phyloP scores from a whole-genome alignment of 31 red algal species.

The Bonnemaisonia californica region DNA sequence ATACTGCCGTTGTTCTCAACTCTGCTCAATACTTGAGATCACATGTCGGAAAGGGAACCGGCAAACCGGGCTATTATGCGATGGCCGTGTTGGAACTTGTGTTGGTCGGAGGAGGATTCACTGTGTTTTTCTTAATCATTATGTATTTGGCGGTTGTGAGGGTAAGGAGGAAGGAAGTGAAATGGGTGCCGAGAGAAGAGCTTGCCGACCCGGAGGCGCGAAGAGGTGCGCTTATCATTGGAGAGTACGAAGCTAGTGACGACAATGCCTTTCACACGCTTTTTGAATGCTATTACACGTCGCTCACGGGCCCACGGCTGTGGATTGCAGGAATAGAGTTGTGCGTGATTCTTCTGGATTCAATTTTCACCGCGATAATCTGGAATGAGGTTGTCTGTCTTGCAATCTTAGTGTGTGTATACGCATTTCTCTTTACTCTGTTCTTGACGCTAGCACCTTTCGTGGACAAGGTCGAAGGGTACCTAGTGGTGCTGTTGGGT shows the following conservation, averaged over 20 bases:
- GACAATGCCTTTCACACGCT: constrained; percentile 59
- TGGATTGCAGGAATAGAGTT: constrained; percentile 65
- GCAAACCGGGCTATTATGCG: constrained; percentile 52
- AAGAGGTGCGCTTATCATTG: constrained; percentile 26
- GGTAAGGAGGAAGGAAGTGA: constrained; percentile 41
- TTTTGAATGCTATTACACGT: constrained; percentile 77
- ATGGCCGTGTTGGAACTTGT: constrained; percentile 51
- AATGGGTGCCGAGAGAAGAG: constrained; percentile 59
- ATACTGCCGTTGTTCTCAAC: constrained; percentile 52
- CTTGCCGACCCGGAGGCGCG: constrained; percentile 56
- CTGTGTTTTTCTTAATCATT: constrained; percentile 42
- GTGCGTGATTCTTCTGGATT: constrained; percentile 44
- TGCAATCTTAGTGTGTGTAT: constrained; percentile 39
- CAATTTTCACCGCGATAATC: constrained; percentile 56
- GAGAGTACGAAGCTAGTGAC: constrained; percentile 51
- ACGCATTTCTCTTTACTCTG: constrained; percentile 45
- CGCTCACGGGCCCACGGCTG: constrained; percentile 51
- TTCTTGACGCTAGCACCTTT: constrained; percentile 58
- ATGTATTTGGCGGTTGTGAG: constrained; percentile 40
- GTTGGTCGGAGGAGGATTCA: constrained; percentile 66
- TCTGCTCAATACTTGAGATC: constrained; percentile 62
- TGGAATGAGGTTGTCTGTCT: constrained; percentile 71
- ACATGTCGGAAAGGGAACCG: constrained; percentile 46
- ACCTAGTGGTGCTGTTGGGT: constrained; percentile 47
- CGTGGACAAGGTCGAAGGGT: constrained; percentile 72